Percentiles rank a stretch among this genome's conserved stretches.
Conservation (phyloP, 441 rosid species). For the Populus hybrid region DNA sequence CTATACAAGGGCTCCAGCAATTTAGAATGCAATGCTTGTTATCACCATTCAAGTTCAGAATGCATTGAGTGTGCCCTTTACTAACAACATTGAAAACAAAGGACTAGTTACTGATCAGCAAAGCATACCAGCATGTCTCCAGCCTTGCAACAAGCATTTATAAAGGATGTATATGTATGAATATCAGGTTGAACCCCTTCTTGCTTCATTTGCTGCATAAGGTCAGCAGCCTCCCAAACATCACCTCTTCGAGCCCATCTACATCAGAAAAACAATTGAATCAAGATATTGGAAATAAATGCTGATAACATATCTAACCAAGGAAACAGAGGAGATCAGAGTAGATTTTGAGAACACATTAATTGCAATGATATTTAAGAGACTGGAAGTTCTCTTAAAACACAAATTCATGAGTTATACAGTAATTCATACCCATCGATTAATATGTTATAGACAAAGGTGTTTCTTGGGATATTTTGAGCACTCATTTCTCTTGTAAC, state of each 20-base stretch:
- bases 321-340: not conserved
- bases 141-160: slow-evolving; percentile 93
- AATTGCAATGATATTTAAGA: not conserved
- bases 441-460: slow-evolving; percentile 80
- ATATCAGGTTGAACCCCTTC: slow-evolving; percentile 88
- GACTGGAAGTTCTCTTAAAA: too few relatives aligned
- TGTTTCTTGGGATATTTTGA: slow-evolving; percentile 73
- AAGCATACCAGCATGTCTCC: slow-evolving; percentile 84
- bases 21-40: not conserved
- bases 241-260: slow-evolving; percentile 99
- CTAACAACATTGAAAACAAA: not conserved
- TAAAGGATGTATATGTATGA: slow-evolving; percentile 87
- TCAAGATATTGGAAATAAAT: slow-evolving; percentile 3
- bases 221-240: too few relatives aligned
- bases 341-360: not conserved
- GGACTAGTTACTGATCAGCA: not conserved
- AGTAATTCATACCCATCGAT: slow-evolving; percentile 70
- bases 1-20: not conserved
- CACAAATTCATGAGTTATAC: too few relatives aligned
- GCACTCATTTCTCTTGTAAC: slow-evolving; percentile 91
- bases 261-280: slow-evolving; percentile 1
- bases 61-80: not conserved
- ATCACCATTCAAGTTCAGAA: not conserved
- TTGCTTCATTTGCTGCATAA: slow-evolving; percentile 88
- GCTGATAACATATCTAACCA: not conserved